Evolutionary conservation across 768 basidiomycete species (phyloP), one percentile per base, ranked within the genome.

Genomic region (Paxillus rubicundulus): DNA sequence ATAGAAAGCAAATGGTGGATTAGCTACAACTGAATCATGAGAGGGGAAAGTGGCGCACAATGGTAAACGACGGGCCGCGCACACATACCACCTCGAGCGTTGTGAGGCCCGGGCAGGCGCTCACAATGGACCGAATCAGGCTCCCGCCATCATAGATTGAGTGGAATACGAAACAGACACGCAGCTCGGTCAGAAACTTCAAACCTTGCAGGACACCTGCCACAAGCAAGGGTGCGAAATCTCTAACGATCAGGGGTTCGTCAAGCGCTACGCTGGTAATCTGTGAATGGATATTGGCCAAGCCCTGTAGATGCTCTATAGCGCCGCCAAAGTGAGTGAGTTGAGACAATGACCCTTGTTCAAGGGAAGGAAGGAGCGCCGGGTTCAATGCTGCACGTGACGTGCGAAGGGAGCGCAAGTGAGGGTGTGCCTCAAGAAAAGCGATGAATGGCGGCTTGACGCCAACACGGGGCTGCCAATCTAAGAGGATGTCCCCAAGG

Each of bases 101-200:
- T 32, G 71, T 74, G 34, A 90, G 73, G 47, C 77, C 76, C 10
- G 87, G 87, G 60, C 87, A 89, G 1, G 84, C 77, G 12, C 80
- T 70, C 47, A 82, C 80, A 51, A 90, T 77, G 4, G 84, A 82
- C 41, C 85, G 80, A 32, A 90, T 73, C 52, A 89, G 71, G 58
- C 82, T 82, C 24, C 81, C 84, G 60, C 85, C 84, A 58, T 90
- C 87, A 61, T 89, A 89, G 61, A 83, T 82, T 2, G 82, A 83
- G 60, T 89, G 85, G 45, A 89, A 77, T 36, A 80, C 77, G 62
- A 89, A 89, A 14, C 80, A 73, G 39, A 89, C 79, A 48, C 77
- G 82, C 50, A 90, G 73, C 37, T 81, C 77, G 12, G 73, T 77
- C 21, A 90, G 75, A 5, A 73, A 72, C 17, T 77, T 76, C 18